Base-by-base conservation (phyloP, 352 stramenopile genomes). In the Detonula confervacea region DNA sequence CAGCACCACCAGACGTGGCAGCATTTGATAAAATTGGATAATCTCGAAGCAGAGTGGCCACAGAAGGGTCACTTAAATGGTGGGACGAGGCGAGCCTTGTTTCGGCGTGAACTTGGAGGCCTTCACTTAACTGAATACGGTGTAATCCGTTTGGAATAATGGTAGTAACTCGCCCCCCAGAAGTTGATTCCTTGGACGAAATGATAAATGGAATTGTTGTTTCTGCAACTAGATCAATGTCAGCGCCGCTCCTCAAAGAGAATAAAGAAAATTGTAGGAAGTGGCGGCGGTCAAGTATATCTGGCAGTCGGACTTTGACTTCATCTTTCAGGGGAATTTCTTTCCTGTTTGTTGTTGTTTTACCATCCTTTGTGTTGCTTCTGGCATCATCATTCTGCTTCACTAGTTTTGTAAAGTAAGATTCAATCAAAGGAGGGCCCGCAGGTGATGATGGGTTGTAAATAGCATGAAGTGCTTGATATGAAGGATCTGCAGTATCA, bases 71-170 rank as follows among this genome's bases (percentile, higher is more conserved):
- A 30, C 64, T 81, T 3, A 90, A 64, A 64, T 94, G 89, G 65
- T 85, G 68, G 1, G 77, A 86, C 63, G 85, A 92, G 14, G 84
- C 46, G 16, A 94, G 65, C 30, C 85, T 77, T 51, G 77, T 92
- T 67, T 94, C 86, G 8, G 92, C 18, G 44, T 91, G 78, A 35
- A 94, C 60, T 67, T 91, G 80, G 70, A 90, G 90, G 0, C 20
- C 59, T 18, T 90, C 63, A 25, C 84, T 85, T 6, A 94, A 61
- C 64, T 88, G 89, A 22, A 94, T 73, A 42, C 87, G 52, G 47
- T 94, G 89, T 33, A 80, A 72, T 46, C 81, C 89, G 81, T 94
- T 92, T 9, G 87, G 89, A 65, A 94, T 92, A n/a, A 92, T 61
- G 20, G 85, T 92, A 29, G 81, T 83, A 24, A 87, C 77, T 68